phyloP scores from a whole-genome alignment of 495 filamentous ascomycete species.

The Neurospora sp. region DNA sequence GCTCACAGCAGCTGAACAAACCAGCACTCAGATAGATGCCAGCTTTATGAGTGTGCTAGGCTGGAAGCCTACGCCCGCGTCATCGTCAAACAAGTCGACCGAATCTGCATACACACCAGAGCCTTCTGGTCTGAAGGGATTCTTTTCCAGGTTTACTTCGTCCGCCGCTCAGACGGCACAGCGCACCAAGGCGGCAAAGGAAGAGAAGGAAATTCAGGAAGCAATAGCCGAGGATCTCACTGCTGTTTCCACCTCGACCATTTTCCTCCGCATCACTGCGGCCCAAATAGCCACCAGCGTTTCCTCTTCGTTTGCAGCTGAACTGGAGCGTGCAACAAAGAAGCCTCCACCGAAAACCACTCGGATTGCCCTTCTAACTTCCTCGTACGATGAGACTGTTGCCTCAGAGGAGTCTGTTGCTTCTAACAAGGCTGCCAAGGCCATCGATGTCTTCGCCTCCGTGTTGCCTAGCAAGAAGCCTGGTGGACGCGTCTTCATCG shows the following conservation, averaged over 20 bases:
- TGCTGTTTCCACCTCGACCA: conserved; percentile 52
- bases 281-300: conserved; percentile 69
- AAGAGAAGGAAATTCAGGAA: conserved; percentile 45
- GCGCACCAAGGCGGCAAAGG: conserved; percentile 37
- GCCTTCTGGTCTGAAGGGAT: conserved; percentile 55
- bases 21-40: conserved; percentile 83
- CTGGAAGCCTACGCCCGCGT: conserved; percentile 53
- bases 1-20: conserved; percentile 59
- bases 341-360: conserved; percentile 87
- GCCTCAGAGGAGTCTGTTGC: conserved; percentile 43
- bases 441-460: conserved; percentile 71
- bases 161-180: conserved; percentile 27
- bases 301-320: conserved; percentile 54
- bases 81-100: conserved; percentile 24
- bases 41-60: conserved; percentile 81
- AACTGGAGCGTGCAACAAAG: conserved; percentile 93
- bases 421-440: conserved; percentile 38
- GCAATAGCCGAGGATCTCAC: conserved; percentile 58
- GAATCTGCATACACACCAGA: conserved; percentile 34
- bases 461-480: conserved; percentile 76
- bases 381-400: conserved; percentile 74
- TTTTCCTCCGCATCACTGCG: conserved; percentile 81
- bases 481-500: conserved; percentile 86
- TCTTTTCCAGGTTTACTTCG: conserved; percentile 64
- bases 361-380: conserved; percentile 75